These are phyloP conservation scores for Fusarium sp. DNA, from an alignment of 2,329 filamentous ascomycete genomes.

Conservation along the genomic window DNA sequence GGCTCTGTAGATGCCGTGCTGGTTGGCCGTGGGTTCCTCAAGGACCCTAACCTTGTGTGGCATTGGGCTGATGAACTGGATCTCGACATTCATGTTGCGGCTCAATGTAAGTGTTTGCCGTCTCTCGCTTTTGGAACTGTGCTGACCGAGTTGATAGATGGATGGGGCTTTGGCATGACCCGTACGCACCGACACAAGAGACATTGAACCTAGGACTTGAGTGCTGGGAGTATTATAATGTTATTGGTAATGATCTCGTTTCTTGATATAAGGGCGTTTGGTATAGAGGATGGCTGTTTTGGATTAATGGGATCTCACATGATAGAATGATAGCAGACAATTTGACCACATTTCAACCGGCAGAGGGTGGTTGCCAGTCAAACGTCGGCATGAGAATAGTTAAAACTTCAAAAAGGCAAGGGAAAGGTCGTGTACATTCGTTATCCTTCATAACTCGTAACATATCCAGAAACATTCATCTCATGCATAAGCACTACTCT, in stretches of 20 bases:
- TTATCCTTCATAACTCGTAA: conserved; percentile 36
- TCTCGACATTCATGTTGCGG: conserved; percentile 58
- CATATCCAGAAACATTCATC: conserved; percentile 12
- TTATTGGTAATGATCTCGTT: not conserved
- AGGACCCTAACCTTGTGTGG: conserved; percentile 66
- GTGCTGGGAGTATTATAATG: not conserved
- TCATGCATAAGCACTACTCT: conserved; percentile 9
- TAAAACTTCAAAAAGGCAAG: not conserved
- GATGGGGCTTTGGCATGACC: conserved; percentile 43
- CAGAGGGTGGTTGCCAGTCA: not conserved
- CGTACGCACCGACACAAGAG: conserved; percentile 39
- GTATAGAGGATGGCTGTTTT: not conserved
- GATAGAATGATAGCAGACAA: not conserved
- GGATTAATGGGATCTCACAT: not conserved
- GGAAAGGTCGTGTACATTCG: not conserved
- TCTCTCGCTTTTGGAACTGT: not conserved
- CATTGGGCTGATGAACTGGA: conserved; percentile 64
- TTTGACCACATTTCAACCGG: not conserved
- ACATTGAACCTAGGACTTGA: conserved; percentile 15
- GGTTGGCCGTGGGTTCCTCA: conserved; percentile 65
- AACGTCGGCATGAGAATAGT: not conserved
- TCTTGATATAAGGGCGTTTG: not conserved
- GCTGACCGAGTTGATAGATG: conserved; percentile 30
- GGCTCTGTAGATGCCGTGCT: conserved; percentile 60
- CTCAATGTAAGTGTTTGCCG: conserved; percentile 39